phyloP scores from a whole-genome alignment of 495 filamentous ascomycete genomes.

The Aspergillus panamensis region DNA sequence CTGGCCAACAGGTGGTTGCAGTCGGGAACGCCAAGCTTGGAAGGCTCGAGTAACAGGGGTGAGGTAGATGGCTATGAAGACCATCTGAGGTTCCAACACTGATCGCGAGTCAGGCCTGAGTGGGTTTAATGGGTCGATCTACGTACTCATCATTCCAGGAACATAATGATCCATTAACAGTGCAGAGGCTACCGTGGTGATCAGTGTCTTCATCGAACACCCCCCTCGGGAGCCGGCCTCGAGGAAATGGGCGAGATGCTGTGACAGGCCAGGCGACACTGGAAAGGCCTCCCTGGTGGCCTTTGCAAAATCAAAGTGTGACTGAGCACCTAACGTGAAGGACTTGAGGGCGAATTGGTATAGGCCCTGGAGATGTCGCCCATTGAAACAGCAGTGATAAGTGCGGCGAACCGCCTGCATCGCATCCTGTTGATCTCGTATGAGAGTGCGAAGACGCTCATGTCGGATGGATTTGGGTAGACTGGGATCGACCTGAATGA shows the following conservation, averaged over 20 bases:
- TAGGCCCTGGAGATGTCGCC: constrained; percentile 8
- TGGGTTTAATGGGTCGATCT: neutral
- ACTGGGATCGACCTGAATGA: neutral
- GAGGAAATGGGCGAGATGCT: constrained; percentile 17
- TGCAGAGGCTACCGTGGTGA: constrained; percentile 28
- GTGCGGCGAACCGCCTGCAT: constrained; percentile 1
- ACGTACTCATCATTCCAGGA: constrained; percentile 28
- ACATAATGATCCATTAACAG: constrained; percentile 33
- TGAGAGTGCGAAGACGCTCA: neutral
- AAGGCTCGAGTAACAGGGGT: constrained; percentile 10
- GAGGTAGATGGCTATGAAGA: constrained; percentile 25
- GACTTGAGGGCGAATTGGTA: constrained; percentile 18
- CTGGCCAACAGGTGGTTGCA: constrained; percentile 9
- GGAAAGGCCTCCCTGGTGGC: constrained; percentile 15
- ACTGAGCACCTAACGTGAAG: neutral
- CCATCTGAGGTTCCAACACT: constrained; percentile 20
- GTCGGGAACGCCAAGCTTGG: constrained; percentile 1
- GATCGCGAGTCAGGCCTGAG: neutral
- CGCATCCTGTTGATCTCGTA: neutral
- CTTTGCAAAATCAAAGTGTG: constrained; percentile 19
- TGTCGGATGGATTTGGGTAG: neutral
- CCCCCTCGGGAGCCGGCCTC: constrained; percentile 12
- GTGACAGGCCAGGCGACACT: constrained; percentile 2
- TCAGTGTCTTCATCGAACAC: constrained; percentile 11
- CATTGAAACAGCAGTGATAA: constrained; percentile 8